Conservation (phyloP, 2,329 filamentous ascomycete species). For the Coniochaeta sp. region DNA sequence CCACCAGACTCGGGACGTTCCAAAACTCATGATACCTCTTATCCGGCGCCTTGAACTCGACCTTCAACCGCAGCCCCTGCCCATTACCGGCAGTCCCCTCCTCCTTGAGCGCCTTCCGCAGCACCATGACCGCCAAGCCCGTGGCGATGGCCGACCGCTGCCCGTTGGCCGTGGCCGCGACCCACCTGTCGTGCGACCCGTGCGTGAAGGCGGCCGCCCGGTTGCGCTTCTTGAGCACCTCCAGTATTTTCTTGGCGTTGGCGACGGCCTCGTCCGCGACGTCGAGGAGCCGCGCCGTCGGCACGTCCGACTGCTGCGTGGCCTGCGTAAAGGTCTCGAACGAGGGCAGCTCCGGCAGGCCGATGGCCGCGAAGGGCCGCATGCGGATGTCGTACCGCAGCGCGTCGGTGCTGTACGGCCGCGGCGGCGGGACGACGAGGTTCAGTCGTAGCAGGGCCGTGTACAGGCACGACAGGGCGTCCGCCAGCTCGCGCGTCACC, state of each 20-base stretch:
- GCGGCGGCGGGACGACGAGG: conserved; percentile 40
- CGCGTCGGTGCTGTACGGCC: conserved; percentile 60
- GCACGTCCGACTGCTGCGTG: conserved; percentile 29
- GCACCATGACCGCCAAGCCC: conserved; percentile 53
- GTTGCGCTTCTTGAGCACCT: conserved; percentile 45
- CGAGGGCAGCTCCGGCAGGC: conserved; percentile 58
- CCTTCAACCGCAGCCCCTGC: conserved; percentile 18
- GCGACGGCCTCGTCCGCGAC: conserved; percentile 37
- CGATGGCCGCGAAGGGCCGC: conserved; percentile 69
- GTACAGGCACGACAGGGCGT: conserved; percentile 56
- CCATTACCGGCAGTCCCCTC: conserved; percentile 13
- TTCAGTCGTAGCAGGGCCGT: conserved; percentile 53
- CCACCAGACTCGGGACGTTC: conserved; percentile 44
- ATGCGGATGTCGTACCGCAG: conserved; percentile 79
- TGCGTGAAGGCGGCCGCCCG: conserved; percentile 46
- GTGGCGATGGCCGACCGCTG: conserved; percentile 66
- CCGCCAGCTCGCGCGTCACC: conserved; percentile 50
- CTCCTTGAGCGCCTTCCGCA: conserved; percentile 48
- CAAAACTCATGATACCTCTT: conserved; percentile 58
- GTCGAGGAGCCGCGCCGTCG: conserved; percentile 32
- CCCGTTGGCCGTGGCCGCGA: conserved; percentile 48
- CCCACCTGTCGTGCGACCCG: conserved; percentile 56
- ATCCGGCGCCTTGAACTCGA: conserved; percentile 45
- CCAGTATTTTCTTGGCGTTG: conserved; percentile 47
- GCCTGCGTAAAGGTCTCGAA: conserved; percentile 51